Percentiles rank a stretch among this genome's conserved stretches.
phyloP scores from a whole-genome alignment of 2,329 filamentous ascomycete species.

The Colletotrichum phormii region DNA sequence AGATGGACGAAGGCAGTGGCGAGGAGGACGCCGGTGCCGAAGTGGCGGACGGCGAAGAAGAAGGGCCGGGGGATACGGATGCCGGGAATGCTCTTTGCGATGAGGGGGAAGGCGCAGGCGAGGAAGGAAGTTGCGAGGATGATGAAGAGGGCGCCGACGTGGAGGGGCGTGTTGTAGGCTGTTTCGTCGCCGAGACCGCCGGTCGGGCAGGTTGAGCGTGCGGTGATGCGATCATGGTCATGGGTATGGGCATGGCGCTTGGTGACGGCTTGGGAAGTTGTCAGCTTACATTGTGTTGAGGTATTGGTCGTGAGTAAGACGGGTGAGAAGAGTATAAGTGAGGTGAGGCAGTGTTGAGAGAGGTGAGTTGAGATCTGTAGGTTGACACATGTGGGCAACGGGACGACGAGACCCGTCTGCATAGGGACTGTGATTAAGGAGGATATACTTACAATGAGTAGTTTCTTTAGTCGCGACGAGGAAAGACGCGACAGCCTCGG shows the following conservation, averaged over 20 bases:
- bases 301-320: neutral
- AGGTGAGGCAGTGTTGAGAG: neutral
- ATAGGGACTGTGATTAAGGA: constrained; percentile 1
- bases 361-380: neutral
- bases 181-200: constrained; percentile 45
- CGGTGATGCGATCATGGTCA: neutral
- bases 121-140: constrained; percentile 60
- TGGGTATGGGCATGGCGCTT: constrained; percentile 5
- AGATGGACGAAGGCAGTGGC: constrained; percentile 86
- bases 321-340: neutral
- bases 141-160: constrained; percentile 68
- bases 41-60: constrained; percentile 73
- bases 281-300: constrained; percentile 7
- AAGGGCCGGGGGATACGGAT: constrained; percentile 66
- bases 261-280: neutral
- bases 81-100: constrained; percentile 62
- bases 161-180: constrained; percentile 67
- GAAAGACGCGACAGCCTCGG: constrained; percentile 31
- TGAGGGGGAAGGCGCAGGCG: constrained; percentile 64
- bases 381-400: constrained; percentile 24
- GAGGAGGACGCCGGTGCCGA: constrained; percentile 80
- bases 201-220: constrained; percentile 40
- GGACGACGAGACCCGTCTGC: too few species aligned
- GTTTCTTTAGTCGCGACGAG: constrained; percentile 19
- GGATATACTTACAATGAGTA: constrained; percentile 26